Conservation (phyloP, 176 grass and related monocot genomes). For the Sorghum bicolor region Sorghum_bicolor_NCBIv3 NC_012872.2:62565501-62566000, state of each 20-base stretch:
- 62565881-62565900: not conserved
- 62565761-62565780: slow-evolving; percentile 1
- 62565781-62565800: not conserved
- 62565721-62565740: not conserved
- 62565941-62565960: not conserved
- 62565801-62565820: not conserved
- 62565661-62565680: not conserved
- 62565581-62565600: not conserved
- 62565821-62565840: not conserved
- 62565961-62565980: not conserved
- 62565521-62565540: not conserved
- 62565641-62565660: not conserved
- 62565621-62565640: not conserved
- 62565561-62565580: not conserved
- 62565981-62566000: not conserved
- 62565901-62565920: not conserved
- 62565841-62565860: not conserved
- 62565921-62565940: not conserved
- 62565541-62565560: not conserved
- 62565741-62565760: slow-evolving; percentile 25
- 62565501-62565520: not conserved
- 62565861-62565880: not conserved
- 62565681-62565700: not conserved
- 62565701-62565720: not conserved
- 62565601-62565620: not conserved